Percentiles rank a stretch among this genome's conserved stretches.
These are phyloP conservation scores for Cladophialophora psammophila DNA, from an alignment of 2,329 filamentous ascomycete genomes.

Conservation along the genomic window DNA sequence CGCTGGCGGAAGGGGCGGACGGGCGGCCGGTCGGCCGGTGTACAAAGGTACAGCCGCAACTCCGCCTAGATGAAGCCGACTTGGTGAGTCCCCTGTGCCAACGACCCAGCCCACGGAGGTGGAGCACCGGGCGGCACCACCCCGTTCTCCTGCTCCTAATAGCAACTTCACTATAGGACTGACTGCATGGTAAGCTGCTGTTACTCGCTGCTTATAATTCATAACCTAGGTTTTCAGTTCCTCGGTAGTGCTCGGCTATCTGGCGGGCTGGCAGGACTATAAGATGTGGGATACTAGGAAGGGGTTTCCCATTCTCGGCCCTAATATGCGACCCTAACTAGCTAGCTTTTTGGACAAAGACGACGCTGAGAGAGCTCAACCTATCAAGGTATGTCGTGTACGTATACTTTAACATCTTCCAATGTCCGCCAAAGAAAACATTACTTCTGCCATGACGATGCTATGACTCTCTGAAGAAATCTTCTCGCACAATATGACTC, in stretches of 20 bases:
- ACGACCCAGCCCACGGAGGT: too few relatives aligned
- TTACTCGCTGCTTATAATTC: background rate
- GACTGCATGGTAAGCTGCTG: background rate
- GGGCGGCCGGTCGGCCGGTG: too few relatives aligned
- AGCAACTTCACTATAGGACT: background rate
- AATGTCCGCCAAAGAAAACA: background rate
- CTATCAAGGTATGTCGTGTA: background rate
- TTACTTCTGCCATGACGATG: background rate
- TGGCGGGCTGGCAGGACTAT: background rate
- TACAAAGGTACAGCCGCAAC: too few relatives aligned
- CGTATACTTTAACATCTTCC: background rate
- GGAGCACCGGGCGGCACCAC: too few relatives aligned
- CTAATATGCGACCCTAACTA: background rate
- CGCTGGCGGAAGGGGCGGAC: too few relatives aligned
- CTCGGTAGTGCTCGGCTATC: slow-evolving; percentile 4
- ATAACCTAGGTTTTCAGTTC: background rate
- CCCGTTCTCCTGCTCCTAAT: too few relatives aligned
- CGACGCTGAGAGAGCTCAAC: background rate
- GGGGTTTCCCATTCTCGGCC: background rate
- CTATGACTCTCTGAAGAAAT: slow-evolving; percentile 42
- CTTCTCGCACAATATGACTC: slow-evolving; percentile 71
- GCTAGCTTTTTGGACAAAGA: background rate
- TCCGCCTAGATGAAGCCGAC: too few relatives aligned
- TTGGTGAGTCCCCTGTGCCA: too few relatives aligned
- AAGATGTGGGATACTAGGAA: background rate